A percentile compares a stretch with the other conserved stretches of the same genome.
These are phyloP conservation scores for Ophiostoma piceae DNA, from an alignment of 2,329 filamentous ascomycete species.

Conservation along the genomic window DNA sequence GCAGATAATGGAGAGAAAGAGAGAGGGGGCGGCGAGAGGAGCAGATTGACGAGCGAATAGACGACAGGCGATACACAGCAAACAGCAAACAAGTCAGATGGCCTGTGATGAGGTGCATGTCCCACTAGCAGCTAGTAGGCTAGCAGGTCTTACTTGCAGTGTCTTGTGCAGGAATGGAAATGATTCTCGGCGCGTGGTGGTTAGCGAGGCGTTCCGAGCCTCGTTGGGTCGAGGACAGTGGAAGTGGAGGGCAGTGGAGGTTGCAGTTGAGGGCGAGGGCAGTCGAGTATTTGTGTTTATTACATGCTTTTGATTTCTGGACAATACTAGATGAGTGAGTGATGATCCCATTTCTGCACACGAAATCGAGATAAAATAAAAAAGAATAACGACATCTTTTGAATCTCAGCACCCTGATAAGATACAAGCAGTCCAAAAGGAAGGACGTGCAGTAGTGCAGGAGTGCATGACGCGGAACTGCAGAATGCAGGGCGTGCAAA, in stretches of 20 bases:
- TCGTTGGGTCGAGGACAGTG: background rate
- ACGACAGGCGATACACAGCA: background rate
- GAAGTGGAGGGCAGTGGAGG: too few relatives aligned
- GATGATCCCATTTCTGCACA: too few relatives aligned
- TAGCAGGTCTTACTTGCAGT: background rate
- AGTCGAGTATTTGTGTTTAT: too few relatives aligned
- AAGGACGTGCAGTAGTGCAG: background rate
- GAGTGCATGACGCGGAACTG: background rate
- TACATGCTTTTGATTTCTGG: too few relatives aligned
- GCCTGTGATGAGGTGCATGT: slow-evolving; percentile 9
- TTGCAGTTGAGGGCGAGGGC: too few relatives aligned
- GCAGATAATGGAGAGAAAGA: too few relatives aligned
- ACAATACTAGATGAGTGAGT: too few relatives aligned
- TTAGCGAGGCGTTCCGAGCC: background rate
- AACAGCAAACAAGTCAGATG: background rate
- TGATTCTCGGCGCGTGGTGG: background rate
- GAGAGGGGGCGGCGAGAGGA: background rate
- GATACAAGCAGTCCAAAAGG: background rate
- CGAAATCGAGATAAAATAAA: too few relatives aligned
- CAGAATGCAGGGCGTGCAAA: too few relatives aligned
- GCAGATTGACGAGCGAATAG: background rate
- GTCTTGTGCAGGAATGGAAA: slow-evolving; percentile 6
- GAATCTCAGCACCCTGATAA: too few relatives aligned
- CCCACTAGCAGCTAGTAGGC: background rate
- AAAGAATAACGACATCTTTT: too few relatives aligned